Evolutionary conservation across 331 rosid species (phyloP).

Genomic region (Pyracantha coccinea): DNA sequence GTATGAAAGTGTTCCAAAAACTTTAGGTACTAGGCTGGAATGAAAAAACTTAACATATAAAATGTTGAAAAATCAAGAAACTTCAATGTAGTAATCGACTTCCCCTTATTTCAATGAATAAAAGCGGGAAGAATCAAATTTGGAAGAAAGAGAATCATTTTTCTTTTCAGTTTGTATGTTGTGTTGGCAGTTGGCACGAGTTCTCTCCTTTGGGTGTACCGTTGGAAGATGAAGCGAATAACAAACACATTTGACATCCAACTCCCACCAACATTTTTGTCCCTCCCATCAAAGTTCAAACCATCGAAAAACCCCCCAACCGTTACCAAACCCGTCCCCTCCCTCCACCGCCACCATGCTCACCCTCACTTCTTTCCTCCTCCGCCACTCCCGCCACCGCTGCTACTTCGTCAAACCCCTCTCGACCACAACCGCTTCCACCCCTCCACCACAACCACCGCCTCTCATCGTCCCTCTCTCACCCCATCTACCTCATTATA

Average conservation of each 20-base stretch:
- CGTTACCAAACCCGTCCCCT: too few relatives aligned
- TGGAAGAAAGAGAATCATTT: too few relatives aligned
- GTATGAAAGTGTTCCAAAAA: too few relatives aligned
- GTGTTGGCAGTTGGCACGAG: not conserved
- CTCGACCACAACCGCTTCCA: slow-evolving; percentile 7
- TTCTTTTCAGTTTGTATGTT: too few relatives aligned
- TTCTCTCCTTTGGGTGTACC: not conserved
- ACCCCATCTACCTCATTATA: slow-evolving; percentile 65
- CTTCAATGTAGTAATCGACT: too few relatives aligned
- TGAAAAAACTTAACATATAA: too few relatives aligned
- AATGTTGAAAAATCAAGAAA: too few relatives aligned
- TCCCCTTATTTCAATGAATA: too few relatives aligned
- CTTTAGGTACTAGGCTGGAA: too few relatives aligned
- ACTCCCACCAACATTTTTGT: not conserved
- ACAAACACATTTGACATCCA: not conserved
- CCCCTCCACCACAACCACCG: slow-evolving; percentile 11
- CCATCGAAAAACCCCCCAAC: not conserved
- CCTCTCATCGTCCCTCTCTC: slow-evolving; percentile 43
- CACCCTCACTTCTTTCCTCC: slow-evolving; percentile 28
- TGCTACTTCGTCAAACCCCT: slow-evolving; percentile 9
- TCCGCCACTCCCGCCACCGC: slow-evolving; percentile 14
- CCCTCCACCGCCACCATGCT: not conserved
- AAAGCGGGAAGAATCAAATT: too few relatives aligned
- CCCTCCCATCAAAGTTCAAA: slow-evolving; percentile 3
- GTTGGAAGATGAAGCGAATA: not conserved